These are phyloP conservation scores for Scytalidium sp. DNA, from an alignment of 2,329 filamentous ascomycete genomes.

Conservation along the genomic window DNA sequence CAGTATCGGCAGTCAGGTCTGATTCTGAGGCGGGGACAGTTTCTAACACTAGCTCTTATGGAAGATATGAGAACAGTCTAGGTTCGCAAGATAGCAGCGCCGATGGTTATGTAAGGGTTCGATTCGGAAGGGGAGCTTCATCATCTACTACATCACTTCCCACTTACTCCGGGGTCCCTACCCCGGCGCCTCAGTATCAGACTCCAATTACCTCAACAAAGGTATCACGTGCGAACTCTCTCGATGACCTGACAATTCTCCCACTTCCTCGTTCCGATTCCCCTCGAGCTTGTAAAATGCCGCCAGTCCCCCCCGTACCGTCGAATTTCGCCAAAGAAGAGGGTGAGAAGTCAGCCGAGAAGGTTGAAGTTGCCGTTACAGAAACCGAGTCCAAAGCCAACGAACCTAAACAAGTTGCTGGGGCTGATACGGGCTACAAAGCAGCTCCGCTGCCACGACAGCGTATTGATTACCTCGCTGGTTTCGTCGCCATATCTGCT, in stretches of 20 bases:
- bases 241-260: conserved; percentile 2
- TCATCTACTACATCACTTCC: conserved; percentile 1
- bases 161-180: conserved; percentile 3
- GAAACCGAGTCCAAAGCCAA: conserved; percentile 20
- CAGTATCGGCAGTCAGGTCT: not conserved
- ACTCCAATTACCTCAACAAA: not conserved
- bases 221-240: conserved; percentile 3
- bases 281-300: not conserved
- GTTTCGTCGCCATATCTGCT: conserved; percentile 40
- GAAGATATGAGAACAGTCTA: not conserved
- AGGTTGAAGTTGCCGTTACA: conserved; percentile 1
- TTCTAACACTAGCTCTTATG: not conserved
- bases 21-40: not conserved
- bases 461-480: conserved; percentile 43
- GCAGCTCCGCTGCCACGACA: conserved; percentile 9
- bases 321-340: not conserved
- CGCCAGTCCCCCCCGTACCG: not conserved
- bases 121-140: not conserved
- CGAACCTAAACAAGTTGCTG: conserved; percentile 23
- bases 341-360: not conserved
- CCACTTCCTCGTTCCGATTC: not conserved
- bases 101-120: not conserved
- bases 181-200: conserved; percentile 7
- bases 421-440: not conserved
- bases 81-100: not conserved